A percentile compares a stretch with the other conserved stretches of the same genome.
Conservation (phyloP, 2,329 filamentous ascomycete species). For the Chaetoscypha palmicola region DNA sequence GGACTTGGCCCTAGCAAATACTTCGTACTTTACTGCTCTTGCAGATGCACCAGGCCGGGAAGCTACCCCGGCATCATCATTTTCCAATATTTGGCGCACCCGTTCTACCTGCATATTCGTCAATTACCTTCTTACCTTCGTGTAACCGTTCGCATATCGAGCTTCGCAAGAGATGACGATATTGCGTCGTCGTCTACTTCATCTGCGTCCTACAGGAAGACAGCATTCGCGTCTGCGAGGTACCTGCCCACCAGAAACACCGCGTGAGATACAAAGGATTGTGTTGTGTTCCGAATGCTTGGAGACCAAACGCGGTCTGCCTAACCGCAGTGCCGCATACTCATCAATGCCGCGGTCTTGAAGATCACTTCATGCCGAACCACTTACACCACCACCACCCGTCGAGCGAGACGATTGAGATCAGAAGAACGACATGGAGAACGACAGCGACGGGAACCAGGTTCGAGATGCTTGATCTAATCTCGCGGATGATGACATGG, state of each 20-base stretch:
- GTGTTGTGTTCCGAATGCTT: background rate
- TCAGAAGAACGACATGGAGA: background rate
- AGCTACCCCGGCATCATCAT: slow-evolving; percentile 6
- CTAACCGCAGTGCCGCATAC: slow-evolving; percentile 11
- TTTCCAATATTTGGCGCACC: slow-evolving; percentile 3
- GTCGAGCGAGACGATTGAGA: background rate
- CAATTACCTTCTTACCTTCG: slow-evolving; percentile 4
- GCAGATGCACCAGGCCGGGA: slow-evolving; percentile 2
- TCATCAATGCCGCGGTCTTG: slow-evolving; percentile 6
- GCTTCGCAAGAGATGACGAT: background rate
- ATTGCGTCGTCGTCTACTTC: slow-evolving; percentile 12
- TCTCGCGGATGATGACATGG: slow-evolving; percentile 1
- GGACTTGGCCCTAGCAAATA: too few relatives aligned
- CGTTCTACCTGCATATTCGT: slow-evolving; percentile 2
- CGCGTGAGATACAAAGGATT: background rate
- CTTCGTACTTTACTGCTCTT: slow-evolving; percentile 10
- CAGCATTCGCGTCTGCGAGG: background rate
- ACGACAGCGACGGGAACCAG: background rate
- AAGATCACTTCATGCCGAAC: slow-evolving; percentile 14
- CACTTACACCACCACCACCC: slow-evolving; percentile 1
- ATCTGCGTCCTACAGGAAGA: background rate
- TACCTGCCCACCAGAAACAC: background rate
- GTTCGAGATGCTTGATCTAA: slow-evolving; percentile 6
- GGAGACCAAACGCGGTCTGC: slow-evolving; percentile 6
- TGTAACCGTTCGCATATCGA: slow-evolving; percentile 3